These are phyloP conservation scores for Fraxinus ornus DNA, from an alignment of 305 asterid species.

Conservation along the genomic window DNA sequence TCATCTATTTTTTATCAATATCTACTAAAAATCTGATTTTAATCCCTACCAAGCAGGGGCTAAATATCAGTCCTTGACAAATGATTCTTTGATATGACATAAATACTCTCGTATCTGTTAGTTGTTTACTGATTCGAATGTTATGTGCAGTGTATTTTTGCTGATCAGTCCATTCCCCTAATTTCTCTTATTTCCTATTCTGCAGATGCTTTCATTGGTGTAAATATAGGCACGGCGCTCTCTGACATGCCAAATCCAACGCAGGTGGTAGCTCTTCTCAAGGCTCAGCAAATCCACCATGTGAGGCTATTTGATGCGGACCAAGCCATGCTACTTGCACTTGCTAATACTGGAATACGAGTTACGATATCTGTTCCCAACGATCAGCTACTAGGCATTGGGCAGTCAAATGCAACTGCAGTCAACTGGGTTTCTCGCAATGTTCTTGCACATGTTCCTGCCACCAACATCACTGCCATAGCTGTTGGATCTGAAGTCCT, in stretches of 20 bases:
- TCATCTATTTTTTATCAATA: no score
- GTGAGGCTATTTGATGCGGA: slow-evolving; percentile 70
- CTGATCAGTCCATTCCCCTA: background rate
- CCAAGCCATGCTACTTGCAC: slow-evolving; percentile 70
- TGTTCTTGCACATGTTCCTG: slow-evolving; percentile 62
- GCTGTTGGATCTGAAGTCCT: slow-evolving; percentile 82
- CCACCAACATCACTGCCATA: slow-evolving; percentile 74
- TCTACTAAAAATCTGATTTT: no score
- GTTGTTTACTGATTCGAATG: background rate
- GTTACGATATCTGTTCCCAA: slow-evolving; percentile 77
- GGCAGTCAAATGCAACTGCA: slow-evolving; percentile 83
- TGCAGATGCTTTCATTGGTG: slow-evolving; percentile 80
- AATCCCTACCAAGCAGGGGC: no score
- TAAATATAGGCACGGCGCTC: slow-evolving; percentile 74
- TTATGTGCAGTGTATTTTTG: background rate
- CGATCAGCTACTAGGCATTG: slow-evolving; percentile 70
- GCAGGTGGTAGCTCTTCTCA: slow-evolving; percentile 79
- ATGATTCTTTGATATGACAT: background rate
- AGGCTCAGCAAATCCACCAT: slow-evolving; percentile 73
- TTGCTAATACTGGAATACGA: slow-evolving; percentile 65
- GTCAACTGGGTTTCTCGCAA: slow-evolving; percentile 84
- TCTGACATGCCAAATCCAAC: slow-evolving; percentile 87
- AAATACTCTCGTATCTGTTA: background rate
- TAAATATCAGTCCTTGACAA: background rate
- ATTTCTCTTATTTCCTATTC: background rate